Conservation (phyloP, 1,284 basidiomycete species). For the Puccinia polysora region DNA sequence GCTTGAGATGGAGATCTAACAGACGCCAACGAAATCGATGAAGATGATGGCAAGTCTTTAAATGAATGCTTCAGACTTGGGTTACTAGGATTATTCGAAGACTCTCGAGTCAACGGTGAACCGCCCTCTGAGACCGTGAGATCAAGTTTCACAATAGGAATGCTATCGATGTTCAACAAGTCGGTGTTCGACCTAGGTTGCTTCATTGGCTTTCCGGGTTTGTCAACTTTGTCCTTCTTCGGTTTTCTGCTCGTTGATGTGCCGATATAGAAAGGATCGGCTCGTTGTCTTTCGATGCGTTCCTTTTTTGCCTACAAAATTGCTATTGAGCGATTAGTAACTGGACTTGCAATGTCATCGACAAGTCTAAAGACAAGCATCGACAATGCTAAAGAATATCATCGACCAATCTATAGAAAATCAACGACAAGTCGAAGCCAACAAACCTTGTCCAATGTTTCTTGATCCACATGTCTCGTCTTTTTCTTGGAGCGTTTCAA, state of each 20-base stretch:
- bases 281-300: constrained; percentile 65
- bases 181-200: constrained; percentile 44
- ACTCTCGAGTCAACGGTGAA: constrained; percentile 58
- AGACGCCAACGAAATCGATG: background rate
- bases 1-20: background rate
- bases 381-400: background rate
- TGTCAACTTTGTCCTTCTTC: background rate
- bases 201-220: constrained; percentile 38
- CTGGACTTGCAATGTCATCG: background rate
- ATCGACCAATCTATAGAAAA: background rate
- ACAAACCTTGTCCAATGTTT: constrained; percentile 23
- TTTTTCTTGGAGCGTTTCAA: background rate
- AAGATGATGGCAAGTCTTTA: background rate
- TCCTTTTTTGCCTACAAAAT: constrained; percentile 64
- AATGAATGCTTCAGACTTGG: background rate
- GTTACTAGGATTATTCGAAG: constrained; percentile 38
- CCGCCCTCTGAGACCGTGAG: constrained; percentile 47
- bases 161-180: constrained; percentile 69
- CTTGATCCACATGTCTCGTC: constrained; percentile 7
- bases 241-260: constrained; percentile 58
- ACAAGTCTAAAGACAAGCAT: too few relatives aligned
- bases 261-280: constrained; percentile 82
- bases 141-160: constrained; percentile 76
- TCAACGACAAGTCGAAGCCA: too few relatives aligned
- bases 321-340: background rate